phyloP scores from a whole-genome alignment of 1,284 basidiomycete genomes.

The Sphagnurus paluster region DNA sequence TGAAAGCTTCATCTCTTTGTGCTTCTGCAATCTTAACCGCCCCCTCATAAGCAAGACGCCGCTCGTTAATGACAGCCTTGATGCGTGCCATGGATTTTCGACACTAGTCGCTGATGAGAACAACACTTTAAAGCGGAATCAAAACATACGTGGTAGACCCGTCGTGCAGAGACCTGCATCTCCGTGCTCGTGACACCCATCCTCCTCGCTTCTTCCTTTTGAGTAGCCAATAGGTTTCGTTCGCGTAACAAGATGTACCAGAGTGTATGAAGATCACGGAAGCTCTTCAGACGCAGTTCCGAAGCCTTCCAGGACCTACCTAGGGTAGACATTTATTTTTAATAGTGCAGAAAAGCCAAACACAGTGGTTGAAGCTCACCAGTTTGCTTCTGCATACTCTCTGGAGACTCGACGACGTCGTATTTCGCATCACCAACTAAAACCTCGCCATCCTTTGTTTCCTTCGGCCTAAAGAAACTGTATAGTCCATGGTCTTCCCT shows the following conservation, averaged over 20 bases:
- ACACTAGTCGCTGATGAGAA: slow-evolving; percentile 51
- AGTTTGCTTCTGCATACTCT: slow-evolving; percentile 39
- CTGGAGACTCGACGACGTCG: slow-evolving; percentile 48
- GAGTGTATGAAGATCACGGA: slow-evolving; percentile 87
- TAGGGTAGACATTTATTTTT: slow-evolving; percentile 30
- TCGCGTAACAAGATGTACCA: slow-evolving; percentile 92
- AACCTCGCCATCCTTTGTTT: slow-evolving; percentile 38
- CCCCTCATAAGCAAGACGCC: slow-evolving; percentile 81
- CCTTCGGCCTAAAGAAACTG: slow-evolving; percentile 68
- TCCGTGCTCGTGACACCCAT: slow-evolving; percentile 41
- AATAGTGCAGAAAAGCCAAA: not conserved
- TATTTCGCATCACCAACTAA: slow-evolving; percentile 40
- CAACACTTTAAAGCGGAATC: slow-evolving; percentile 1
- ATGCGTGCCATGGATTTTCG: slow-evolving; percentile 97
- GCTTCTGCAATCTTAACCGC: slow-evolving; percentile 48
- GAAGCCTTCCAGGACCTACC: slow-evolving; percentile 85
- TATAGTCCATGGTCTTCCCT: slow-evolving; percentile 68
- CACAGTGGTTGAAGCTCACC: slow-evolving; percentile 21
- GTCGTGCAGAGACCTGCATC: slow-evolving; percentile 35
- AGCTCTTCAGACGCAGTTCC: slow-evolving; percentile 87
- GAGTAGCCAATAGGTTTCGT: slow-evolving; percentile 87
- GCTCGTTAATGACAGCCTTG: slow-evolving; percentile 92
- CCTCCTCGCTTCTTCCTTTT: slow-evolving; percentile 73
- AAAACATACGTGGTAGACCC: slow-evolving; percentile 40
- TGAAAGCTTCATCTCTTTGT: slow-evolving; percentile 30